Evolutionary conservation across 768 basidiomycete genomes (phyloP), one percentile per base, ranked within the genome.

Genomic region (Jaapia argillacea): DNA sequence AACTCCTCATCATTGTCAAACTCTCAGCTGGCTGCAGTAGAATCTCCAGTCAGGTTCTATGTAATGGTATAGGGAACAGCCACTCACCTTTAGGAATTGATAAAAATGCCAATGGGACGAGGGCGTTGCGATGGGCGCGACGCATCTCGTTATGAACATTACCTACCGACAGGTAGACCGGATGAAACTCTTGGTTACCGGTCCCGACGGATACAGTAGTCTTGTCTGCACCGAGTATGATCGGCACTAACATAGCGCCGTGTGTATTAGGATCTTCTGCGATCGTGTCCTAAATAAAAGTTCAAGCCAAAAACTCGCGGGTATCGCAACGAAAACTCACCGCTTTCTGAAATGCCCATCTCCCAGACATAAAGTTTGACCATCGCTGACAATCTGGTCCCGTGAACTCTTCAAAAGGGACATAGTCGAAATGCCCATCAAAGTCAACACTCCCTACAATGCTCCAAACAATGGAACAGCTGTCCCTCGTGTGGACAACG

Each of bases 191-290:
- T 3, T 43, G 40, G 2, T 48, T 24, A 22, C 47, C 47, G 0
- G 20, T 47, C 4, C 21, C 46, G 1, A 54, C 53, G 12, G 53
- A 68, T 1, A 66, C 62, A 0, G 62, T 66, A 0, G 65, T 68
- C 43, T 68, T 68, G 41, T 70, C 62, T 40, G 62, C 65, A 1
- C 65, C 63, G 1, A 45, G 44, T 14, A 67, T 43, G 20, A 66
- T 45, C 0, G 57, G 54, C 10, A 33, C 28, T 10, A 33, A 33
- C 10, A 16, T 33, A 33, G 28, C 28, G 16, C 28, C 28, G 16
- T 33, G 10, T 10, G 28, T 16, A 33, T 33, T 16, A 33, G 10
- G 16, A 16, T 33, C 28, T 33, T 33, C 10, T 10, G 28, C 28
- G 28, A 33, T 33, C 10, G 28, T 33, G 28, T 33, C 16, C 28